A percentile compares a stretch with the other conserved stretches of the same genome.
These are phyloP conservation scores for Rhizophagus sp. DNA, from an alignment of 192 early-diverging fungal species.

Conservation along the genomic window DNA sequence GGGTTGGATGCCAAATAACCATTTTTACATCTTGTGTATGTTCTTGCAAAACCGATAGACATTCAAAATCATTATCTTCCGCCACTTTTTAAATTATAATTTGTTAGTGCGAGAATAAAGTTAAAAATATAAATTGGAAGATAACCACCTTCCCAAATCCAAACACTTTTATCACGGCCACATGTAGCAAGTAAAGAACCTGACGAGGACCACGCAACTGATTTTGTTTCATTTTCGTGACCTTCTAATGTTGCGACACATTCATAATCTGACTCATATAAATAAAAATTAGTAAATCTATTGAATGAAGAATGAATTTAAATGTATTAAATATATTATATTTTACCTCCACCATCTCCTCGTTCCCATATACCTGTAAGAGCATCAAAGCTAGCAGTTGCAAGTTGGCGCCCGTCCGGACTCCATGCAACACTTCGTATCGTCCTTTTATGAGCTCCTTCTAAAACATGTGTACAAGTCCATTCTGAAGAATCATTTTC, in stretches of 20 bases:
- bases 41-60: conserved; percentile 91
- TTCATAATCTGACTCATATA: conserved; percentile 63
- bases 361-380: conserved; percentile 92
- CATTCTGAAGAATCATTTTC: conserved; percentile 52
- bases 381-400: conserved; percentile 92
- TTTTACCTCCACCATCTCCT: conserved; percentile 51
- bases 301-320: conserved; percentile 5
- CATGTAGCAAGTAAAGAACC: conserved; percentile 91
- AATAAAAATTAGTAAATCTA: not conserved
- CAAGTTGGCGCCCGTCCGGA: conserved; percentile 68
- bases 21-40: conserved; percentile 97
- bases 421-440: conserved; percentile 88
- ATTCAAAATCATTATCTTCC: conserved; percentile 93
- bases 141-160: conserved; percentile 91
- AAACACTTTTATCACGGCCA: conserved; percentile 94
- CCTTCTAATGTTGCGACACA: conserved; percentile 94
- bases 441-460: conserved; percentile 89
- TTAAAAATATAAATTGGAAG: not conserved
- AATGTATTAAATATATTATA: not conserved
- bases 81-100: conserved; percentile 40
- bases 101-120: not conserved
- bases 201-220: conserved; percentile 81
- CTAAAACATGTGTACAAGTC: conserved; percentile 71
- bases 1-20: conserved; percentile 87
- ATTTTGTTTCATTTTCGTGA: conserved; percentile 98